Percentiles rank a stretch among this genome's conserved stretches.
phyloP scores from a whole-genome alignment of 176 grass and related monocot genomes.

The Rhynchospora pubera region DNA sequence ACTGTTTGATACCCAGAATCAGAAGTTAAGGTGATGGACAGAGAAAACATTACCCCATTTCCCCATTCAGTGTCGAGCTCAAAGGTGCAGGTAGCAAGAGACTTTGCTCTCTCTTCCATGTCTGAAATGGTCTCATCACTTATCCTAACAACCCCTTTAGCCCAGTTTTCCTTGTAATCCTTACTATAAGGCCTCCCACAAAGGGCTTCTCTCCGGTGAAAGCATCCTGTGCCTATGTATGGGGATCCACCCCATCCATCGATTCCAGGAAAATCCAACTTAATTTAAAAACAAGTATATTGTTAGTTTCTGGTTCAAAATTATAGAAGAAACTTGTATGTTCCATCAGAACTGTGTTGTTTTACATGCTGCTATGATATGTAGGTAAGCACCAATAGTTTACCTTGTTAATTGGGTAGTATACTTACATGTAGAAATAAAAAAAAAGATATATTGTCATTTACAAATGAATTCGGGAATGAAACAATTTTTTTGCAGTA shows the following conservation, averaged over 20 bases:
- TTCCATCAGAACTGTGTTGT: not conserved
- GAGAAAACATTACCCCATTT: constrained; percentile 34
- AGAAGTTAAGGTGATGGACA: not conserved
- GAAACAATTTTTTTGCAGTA: not conserved
- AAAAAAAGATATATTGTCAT: not conserved
- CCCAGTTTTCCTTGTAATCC: constrained; percentile 37
- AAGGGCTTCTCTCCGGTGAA: constrained; percentile 55
- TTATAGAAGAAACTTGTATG: not conserved
- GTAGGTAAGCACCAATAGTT: not conserved
- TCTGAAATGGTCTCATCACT: constrained; percentile 19
- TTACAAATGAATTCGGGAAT: not conserved
- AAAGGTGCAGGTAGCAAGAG: constrained; percentile 46
- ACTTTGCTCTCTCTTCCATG: constrained; percentile 43
- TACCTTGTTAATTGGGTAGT: not conserved
- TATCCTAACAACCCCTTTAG: constrained; percentile 20
- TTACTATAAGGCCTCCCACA: constrained; percentile 39
- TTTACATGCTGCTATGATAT: not conserved
- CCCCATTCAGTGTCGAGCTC: constrained; percentile 63
- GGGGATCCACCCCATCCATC: constrained; percentile 64
- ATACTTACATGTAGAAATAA: not conserved
- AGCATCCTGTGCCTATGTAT: constrained; percentile 67
- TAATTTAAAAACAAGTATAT: not conserved
- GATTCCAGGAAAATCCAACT: constrained; percentile 60
- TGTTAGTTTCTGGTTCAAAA: not conserved
- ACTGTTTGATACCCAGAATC: no score